phyloP scores from a whole-genome alignment of 345 rosid genomes.

The Mangifera indica region DNA sequence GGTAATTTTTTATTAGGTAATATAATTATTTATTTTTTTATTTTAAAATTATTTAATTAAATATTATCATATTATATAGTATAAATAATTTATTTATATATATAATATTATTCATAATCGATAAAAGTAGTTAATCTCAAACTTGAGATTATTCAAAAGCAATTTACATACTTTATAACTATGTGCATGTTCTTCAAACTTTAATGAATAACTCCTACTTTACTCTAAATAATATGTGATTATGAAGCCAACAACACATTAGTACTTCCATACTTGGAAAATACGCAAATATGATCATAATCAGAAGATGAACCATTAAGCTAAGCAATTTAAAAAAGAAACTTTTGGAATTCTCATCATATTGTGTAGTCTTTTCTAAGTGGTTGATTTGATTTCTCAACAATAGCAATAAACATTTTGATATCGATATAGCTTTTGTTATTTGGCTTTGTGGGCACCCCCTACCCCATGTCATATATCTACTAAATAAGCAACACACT shows the following conservation, averaged over 20 bases:
- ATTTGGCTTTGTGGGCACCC: constrained; percentile 6
- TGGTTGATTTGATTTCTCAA: constrained; percentile 23
- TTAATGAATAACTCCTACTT: not conserved
- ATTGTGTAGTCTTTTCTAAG: constrained; percentile 8
- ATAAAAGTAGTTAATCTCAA: too few species aligned
- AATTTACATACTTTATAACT: too few species aligned
- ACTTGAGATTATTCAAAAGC: too few species aligned
- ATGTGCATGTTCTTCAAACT: too few species aligned
- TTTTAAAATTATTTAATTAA: too few species aligned
- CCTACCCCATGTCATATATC: not conserved
- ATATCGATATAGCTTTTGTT: not conserved
- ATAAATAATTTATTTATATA: too few species aligned
- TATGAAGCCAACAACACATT: not conserved
- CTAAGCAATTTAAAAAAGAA: not conserved
- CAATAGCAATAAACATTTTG: not conserved
- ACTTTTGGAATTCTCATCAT: not conserved
- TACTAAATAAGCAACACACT: not conserved
- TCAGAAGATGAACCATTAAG: not conserved
- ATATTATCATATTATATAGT: too few species aligned
- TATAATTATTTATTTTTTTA: too few species aligned
- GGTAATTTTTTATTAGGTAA: too few species aligned
- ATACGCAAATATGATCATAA: not conserved
- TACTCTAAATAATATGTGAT: not conserved
- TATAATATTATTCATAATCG: too few species aligned
- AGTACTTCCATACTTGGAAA: not conserved